Evolutionary conservation across 495 filamentous ascomycete species (phyloP), one percentile per base, ranked within the genome.

Genomic region (Xylaria telfairii): DNA sequence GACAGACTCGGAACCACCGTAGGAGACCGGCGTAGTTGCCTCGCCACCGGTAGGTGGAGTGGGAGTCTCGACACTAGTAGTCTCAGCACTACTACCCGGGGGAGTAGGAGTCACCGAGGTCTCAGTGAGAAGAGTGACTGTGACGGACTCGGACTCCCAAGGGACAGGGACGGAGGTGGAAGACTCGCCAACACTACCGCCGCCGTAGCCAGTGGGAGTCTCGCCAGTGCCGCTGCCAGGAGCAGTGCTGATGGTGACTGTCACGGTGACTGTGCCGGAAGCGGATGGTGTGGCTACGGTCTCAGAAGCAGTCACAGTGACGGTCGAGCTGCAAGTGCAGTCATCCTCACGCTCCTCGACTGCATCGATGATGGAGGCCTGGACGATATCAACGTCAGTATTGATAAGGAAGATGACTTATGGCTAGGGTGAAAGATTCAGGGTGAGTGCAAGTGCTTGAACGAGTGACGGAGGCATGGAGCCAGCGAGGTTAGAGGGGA

Each of bases 311-410:
- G 64, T 68, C 37, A 68, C 67, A 0, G 76, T 76, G 61, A 74
- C 63, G 26, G 71, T 73, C 34, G 71, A 53, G 41, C 39, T 54
- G 65, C 76, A 78, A 67, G 72, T 70, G 73, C 76, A 78, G 57
- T 60, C 54, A n/a, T 72, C 73, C 3, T 65, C 71, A 65, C 71
- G 64, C n/a, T 53, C 67, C 68, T 75, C 65, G 68, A 41, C 75
- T 28, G 64, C 39, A 19, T 71, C 61, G 54, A 65, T 0, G 34
- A 53, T 13, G 10, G 72, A 51, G 30, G 71, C 73, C 76, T 78
- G 56, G 42, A 28, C 7, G 21, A n/a, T 32, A 21, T 15, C 34
- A 19, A 47, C 15, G 46, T 63, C 34, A 69, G 57, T 32, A 56
- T 72, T 66, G 71, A 61, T 28, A 12, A 61, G 47, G 30, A 28